Percentiles rank a stretch among this genome's conserved stretches.
Conservation (phyloP, 2,329 filamentous ascomycete species). For the Dactylonectria estremocensis region DNA sequence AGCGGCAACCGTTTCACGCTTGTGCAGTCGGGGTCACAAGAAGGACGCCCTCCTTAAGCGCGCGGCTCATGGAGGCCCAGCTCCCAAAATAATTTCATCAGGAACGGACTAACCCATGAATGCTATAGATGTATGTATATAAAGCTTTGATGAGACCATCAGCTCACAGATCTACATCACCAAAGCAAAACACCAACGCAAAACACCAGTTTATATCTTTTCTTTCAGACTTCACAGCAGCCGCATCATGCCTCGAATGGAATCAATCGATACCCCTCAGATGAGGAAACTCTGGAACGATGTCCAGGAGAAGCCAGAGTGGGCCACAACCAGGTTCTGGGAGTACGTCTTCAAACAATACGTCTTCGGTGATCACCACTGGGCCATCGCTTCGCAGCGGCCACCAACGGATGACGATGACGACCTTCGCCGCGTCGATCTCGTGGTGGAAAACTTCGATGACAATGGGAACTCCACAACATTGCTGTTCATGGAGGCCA, state of each 20-base stretch:
- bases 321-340: conserved; percentile 14
- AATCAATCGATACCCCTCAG: background rate
- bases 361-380: conserved; percentile 9
- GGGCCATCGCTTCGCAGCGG: conserved; percentile 10
- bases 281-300: conserved; percentile 6
- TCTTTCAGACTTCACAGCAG: background rate
- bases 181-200: too few relatives aligned
- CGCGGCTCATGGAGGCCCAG: background rate
- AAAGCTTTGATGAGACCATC: too few relatives aligned
- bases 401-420: conserved; percentile 13
- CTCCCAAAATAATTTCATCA: background rate
- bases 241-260: conserved; percentile 2
- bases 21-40: background rate
- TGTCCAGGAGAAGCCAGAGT: conserved; percentile 14
- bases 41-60: background rate
- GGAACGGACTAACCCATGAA: background rate
- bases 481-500: conserved; percentile 17
- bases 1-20: background rate
- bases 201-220: too few relatives aligned
- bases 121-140: background rate
- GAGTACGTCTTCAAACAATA: conserved; percentile 21
- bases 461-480: conserved; percentile 1
- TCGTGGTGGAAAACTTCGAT: conserved; percentile 10
- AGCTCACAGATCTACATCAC: too few relatives aligned
- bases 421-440: conserved; percentile 11